A percentile compares a stretch with the other conserved stretches of the same genome.
Evolutionary conservation across 495 filamentous ascomycete genomes (phyloP).

Genomic region (Talaromyces wortmannii): DNA sequence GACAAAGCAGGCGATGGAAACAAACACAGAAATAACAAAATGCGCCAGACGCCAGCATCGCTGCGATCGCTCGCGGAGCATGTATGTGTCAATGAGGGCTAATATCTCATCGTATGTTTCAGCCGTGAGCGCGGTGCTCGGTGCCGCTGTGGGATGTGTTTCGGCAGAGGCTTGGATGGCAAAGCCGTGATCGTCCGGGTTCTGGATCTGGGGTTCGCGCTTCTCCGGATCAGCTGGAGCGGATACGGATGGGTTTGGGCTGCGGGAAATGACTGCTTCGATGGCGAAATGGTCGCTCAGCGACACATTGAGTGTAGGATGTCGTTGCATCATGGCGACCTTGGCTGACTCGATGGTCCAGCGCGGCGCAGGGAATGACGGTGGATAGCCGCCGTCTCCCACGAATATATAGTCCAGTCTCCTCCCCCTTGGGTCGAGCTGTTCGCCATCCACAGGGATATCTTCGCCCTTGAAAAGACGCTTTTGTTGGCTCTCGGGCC

Average conservation of each 20-base stretch:
- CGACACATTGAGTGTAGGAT: conserved; percentile 74
- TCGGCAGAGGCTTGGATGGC: conserved; percentile 11
- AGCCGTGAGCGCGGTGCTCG: conserved; percentile 33
- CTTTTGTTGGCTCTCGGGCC: conserved; percentile 59
- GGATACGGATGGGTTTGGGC: background rate
- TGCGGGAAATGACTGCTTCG: conserved; percentile 32
- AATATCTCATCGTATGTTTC: conserved; percentile 69
- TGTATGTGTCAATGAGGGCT: conserved; percentile 57
- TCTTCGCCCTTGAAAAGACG: conserved; percentile 53
- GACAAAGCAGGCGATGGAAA: conserved; percentile 64
- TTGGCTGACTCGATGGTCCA: conserved; percentile 64
- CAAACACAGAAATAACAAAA: conserved; percentile 57
- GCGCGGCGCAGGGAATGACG: conserved; percentile 20
- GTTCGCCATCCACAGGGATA: conserved; percentile 47
- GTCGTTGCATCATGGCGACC: conserved; percentile 77
- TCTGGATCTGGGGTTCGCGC: background rate
- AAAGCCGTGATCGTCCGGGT: conserved; percentile 6
- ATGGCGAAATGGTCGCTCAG: conserved; percentile 93
- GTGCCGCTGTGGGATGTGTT: conserved; percentile 9
- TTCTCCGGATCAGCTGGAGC: background rate
- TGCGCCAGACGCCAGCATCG: conserved; percentile 62
- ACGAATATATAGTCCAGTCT: conserved; percentile 95
- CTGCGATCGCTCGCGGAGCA: conserved; percentile 59
- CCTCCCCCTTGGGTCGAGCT: conserved; percentile 65
- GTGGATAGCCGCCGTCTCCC: conserved; percentile 33